Percentiles rank a stretch among this genome's conserved stretches.
Evolutionary conservation across 345 rosid species (phyloP).

Genomic region (Trapa incisa): DNA sequence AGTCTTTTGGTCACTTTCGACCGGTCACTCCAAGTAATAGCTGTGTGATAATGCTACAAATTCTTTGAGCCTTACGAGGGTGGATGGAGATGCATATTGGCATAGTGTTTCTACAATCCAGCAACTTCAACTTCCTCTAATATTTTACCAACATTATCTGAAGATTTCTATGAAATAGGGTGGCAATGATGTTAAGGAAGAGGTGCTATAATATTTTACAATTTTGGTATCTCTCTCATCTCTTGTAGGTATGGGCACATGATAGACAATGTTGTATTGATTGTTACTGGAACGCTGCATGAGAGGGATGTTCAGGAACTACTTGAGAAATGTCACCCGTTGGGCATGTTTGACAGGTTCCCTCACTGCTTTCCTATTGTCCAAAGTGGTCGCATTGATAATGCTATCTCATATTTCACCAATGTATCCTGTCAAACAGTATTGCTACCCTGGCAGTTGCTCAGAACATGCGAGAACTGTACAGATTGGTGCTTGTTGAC

Average conservation of each 20-base stretch:
- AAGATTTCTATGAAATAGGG: not conserved
- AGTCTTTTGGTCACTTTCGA: not conserved
- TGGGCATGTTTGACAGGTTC: slow-evolving; percentile 99
- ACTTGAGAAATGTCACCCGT: slow-evolving; percentile 93
- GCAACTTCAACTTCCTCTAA: not conserved
- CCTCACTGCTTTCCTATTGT: not conserved
- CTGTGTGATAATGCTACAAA: not conserved
- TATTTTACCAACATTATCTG: not conserved
- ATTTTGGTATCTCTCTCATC: not conserved
- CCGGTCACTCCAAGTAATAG: not conserved
- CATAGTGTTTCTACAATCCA: too few relatives aligned
- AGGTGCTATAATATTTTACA: not conserved
- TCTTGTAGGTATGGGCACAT: slow-evolving; percentile 83
- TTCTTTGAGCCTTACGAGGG: not conserved
- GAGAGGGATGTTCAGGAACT: slow-evolving; percentile 98
- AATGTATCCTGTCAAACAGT: slow-evolving; percentile 23
- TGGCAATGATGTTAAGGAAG: not conserved
- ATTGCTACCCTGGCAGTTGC: slow-evolving; percentile 98
- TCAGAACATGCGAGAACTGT: slow-evolving; percentile 96
- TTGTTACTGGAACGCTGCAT: slow-evolving; percentile 94
- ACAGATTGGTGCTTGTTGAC: slow-evolving; percentile 93
- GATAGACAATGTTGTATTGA: slow-evolving; percentile 98
- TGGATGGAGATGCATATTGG: not conserved
- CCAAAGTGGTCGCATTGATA: not conserved
- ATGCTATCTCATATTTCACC: slow-evolving; percentile 3